Percentiles rank a stretch among this genome's conserved stretches.
These are phyloP conservation scores for Adansonia grandidieri DNA, from an alignment of 441 rosid genomes.

Conservation along the genomic window DNA sequence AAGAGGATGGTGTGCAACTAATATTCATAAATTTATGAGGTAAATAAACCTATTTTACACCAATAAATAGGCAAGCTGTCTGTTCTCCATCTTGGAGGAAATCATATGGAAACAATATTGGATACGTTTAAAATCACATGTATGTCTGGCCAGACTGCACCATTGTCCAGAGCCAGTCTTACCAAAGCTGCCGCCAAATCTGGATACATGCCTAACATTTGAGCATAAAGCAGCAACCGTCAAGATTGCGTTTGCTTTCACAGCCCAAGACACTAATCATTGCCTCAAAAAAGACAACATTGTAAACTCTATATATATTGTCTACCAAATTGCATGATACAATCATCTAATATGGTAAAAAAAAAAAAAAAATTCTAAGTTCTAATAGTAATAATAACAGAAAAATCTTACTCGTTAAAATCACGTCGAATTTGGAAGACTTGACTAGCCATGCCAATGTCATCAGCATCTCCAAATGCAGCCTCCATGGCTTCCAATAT, in stretches of 20 bases:
- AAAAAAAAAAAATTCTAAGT: not conserved
- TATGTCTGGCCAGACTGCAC: no score
- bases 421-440: constrained; percentile 65
- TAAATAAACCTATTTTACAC: not conserved
- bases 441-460: constrained; percentile 35
- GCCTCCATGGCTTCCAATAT: constrained; percentile 75
- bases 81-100: not conserved
- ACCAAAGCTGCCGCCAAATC: not conserved
- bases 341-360: not conserved
- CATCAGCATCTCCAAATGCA: constrained; percentile 47
- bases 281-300: not conserved
- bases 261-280: constrained; percentile 3
- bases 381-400: not conserved
- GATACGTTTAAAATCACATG: not conserved
- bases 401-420: constrained; percentile 70
- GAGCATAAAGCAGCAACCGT: not conserved
- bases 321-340: not conserved
- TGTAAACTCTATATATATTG: constrained; percentile 1
- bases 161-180: not conserved
- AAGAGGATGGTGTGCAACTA: not conserved
- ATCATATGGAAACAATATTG: not conserved
- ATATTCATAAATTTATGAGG: not conserved
- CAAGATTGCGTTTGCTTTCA: not conserved
- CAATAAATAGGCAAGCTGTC: not conserved
- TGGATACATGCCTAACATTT: not conserved